These are phyloP conservation scores for Erodium moschatum DNA, from an alignment of 441 rosid species.

Conservation along the genomic window DNA sequence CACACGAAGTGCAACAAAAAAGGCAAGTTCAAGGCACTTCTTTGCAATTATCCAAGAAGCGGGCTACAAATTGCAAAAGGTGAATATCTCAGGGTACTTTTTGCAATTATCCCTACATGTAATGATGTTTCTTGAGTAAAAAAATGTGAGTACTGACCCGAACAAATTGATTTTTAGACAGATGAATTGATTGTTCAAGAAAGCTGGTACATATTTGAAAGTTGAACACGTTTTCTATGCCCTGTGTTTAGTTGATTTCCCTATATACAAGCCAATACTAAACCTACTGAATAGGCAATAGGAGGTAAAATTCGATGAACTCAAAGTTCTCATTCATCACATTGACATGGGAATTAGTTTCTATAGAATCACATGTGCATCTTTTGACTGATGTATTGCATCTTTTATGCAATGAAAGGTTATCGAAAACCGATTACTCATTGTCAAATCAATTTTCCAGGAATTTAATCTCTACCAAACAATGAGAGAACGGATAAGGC, in stretches of 20 bases:
- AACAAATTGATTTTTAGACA: neutral
- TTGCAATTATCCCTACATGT: neutral
- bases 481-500: constrained; percentile 42
- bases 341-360: neutral
- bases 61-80: too few relatives aligned
- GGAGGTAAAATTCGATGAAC: neutral
- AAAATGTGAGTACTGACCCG: neutral
- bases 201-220: neutral
- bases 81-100: too few relatives aligned
- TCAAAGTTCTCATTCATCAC: constrained; percentile 1
- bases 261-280: neutral
- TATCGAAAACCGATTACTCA: constrained; percentile 16
- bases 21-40: too few relatives aligned
- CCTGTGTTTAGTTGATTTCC: neutral
- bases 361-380: neutral
- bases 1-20: too few relatives aligned
- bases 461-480: constrained; percentile 55
- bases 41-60: too few relatives aligned
- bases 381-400: neutral
- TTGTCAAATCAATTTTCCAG: constrained; percentile 25
- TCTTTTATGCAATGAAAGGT: neutral
- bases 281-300: constrained; percentile 5
- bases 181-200: neutral
- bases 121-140: neutral
- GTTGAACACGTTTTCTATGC: neutral